Evolutionary conservation across 768 basidiomycete species (phyloP), one percentile per base, ranked within the genome.

Genomic region (Myochromella boudieri): DNA sequence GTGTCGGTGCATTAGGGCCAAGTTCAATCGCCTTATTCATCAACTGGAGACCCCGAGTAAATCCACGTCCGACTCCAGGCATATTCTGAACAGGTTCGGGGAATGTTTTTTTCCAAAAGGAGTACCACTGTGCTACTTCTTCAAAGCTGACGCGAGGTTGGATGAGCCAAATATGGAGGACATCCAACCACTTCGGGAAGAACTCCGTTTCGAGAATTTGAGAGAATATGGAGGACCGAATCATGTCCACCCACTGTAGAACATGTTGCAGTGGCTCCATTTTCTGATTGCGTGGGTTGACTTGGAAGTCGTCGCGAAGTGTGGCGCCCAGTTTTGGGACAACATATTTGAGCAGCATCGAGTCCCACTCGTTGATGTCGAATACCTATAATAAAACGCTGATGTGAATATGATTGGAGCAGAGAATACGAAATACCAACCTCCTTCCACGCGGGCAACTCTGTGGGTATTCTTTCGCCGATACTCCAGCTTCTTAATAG

Each of bases 131-230:
- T 3, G 88, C 88, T 8, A 99, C 92, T 65, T 98, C 92, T 56
- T 88, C 91, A 57, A 92, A 87, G 68, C 83, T 94, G 59, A 87
- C 87, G 37, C 71, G 80, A 1, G 92, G 91, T 53, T 92, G 89
- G n/a, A 87, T 75, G 31, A 99, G 84, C 97, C 97, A 98, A 36
- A 91, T 67, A 60, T 95, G 85, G 18, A 99, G 72, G 17, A 90
- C 84, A 39, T 93, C 87, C 49, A 98, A 75, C 94, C 95, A 99
- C 62, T 97, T 95, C 3, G 93, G 91, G 78, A 97, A 97, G 73
- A 98, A 95, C 58, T 93, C 92, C 4, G 79, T 77, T 63, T 95
- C 91, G 52, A 99, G 69, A 10, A 99, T 70, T 59, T 94, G 90
- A 1, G 84, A 76, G 58, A 97, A 77, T 51, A 95, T 79, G 3